phyloP scores from a whole-genome alignment of 108 stramenopile species.

The Cyclotella choctawhatcheeana region DNA sequence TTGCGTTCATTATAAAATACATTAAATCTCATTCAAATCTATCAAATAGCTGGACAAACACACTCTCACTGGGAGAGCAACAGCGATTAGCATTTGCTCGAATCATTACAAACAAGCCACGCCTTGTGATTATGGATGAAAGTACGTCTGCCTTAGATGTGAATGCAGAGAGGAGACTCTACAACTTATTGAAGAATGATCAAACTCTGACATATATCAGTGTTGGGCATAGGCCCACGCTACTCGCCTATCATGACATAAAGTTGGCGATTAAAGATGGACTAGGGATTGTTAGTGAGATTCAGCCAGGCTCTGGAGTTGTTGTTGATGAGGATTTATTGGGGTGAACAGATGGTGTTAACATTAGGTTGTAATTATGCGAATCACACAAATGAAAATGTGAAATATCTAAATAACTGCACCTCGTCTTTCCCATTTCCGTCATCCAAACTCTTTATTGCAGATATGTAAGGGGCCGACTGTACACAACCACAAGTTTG shows the following conservation, averaged over 20 bases:
- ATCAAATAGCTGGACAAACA: constrained; percentile 41
- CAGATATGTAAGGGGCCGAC: too few relatives aligned
- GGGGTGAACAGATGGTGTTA: too few relatives aligned
- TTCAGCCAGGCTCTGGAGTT: constrained; percentile 17
- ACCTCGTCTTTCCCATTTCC: too few relatives aligned
- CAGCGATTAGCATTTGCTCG: constrained; percentile 76
- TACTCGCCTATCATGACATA: constrained; percentile 68
- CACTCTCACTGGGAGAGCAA: constrained; percentile 79
- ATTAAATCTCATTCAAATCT: not conserved
- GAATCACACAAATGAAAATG: too few relatives aligned
- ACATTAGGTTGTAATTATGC: too few relatives aligned
- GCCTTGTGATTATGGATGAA: constrained; percentile 76
- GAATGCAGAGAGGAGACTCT: constrained; percentile 67
- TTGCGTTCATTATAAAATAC: not conserved
- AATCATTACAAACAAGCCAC: constrained; percentile 65
- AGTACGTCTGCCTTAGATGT: constrained; percentile 81
- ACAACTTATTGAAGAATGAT: constrained; percentile 41
- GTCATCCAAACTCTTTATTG: too few relatives aligned
- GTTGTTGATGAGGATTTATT: constrained; percentile 39
- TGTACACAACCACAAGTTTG: too few relatives aligned
- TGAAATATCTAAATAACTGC: too few relatives aligned
- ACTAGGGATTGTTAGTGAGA: constrained; percentile 27
- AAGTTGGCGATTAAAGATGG: constrained; percentile 55
- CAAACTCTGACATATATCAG: constrained; percentile 56
- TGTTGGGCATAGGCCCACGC: constrained; percentile 86